phyloP scores from a whole-genome alignment of 73 alveolate species.

The Tetrahymena borealis region DNA sequence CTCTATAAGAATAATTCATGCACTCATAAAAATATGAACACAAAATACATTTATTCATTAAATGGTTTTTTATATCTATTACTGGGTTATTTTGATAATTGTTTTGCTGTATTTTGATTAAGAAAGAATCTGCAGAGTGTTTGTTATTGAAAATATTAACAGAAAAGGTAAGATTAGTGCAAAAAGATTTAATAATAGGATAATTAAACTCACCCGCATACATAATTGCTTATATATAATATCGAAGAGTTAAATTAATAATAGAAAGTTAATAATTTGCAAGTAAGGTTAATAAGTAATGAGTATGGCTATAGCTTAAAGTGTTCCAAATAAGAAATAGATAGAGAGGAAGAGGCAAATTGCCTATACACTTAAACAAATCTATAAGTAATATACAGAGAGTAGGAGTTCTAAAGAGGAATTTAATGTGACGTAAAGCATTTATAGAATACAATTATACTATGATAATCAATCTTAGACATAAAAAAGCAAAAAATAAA shows the following conservation, averaged over 20 bases:
- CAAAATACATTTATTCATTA: too few relatives aligned
- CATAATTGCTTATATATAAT: not conserved
- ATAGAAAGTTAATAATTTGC: not conserved
- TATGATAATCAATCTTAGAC: too few relatives aligned
- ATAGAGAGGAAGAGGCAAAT: not conserved
- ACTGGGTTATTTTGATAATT: not conserved
- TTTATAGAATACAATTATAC: not conserved
- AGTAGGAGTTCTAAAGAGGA: not conserved
- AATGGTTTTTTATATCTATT: too few relatives aligned
- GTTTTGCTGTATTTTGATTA: not conserved
- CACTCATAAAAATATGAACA: too few relatives aligned
- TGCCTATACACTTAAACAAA: not conserved
- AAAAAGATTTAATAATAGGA: not conserved
- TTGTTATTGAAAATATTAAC: not conserved
- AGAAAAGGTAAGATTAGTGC: too few relatives aligned
- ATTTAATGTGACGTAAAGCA: not conserved
- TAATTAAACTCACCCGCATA: not conserved
- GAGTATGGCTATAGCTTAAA: too few relatives aligned
- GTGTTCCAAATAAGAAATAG: too few relatives aligned
- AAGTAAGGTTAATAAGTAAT: too few relatives aligned
- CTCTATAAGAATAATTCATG: too few relatives aligned
- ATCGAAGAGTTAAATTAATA: not conserved
- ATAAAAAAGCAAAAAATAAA: not conserved
- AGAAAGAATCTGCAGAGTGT: not conserved
- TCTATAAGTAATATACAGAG: not conserved